phyloP scores from a whole-genome alignment of 306 rosid species.

The Malus asiatica region DNA sequence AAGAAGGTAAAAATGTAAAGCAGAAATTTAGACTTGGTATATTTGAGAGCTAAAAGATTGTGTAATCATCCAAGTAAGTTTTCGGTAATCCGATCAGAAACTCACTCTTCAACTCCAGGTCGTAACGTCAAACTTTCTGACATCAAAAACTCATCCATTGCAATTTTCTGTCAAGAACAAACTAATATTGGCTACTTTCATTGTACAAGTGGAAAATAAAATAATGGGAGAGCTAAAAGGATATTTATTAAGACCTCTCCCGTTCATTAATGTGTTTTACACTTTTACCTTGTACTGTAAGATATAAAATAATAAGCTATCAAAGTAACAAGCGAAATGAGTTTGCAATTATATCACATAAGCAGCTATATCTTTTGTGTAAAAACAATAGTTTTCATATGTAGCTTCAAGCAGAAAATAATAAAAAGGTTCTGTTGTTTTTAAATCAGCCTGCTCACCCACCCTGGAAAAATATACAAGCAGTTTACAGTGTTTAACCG shows the following conservation, averaged over 20 bases:
- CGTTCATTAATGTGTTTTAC: too few relatives aligned
- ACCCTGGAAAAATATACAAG: not conserved
- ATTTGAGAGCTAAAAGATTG: not conserved
- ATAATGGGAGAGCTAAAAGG: not conserved
- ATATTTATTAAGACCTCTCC: too few relatives aligned
- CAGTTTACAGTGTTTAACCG: not conserved
- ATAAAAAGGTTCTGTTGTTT: not conserved
- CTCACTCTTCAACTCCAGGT: slow-evolving; percentile 92
- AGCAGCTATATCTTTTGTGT: not conserved
- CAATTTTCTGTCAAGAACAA: slow-evolving; percentile 53
- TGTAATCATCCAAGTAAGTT: not conserved
- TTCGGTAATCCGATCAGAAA: not conserved
- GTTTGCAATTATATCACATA: not conserved
- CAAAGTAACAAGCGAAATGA: not conserved
- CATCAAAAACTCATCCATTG: slow-evolving; percentile 59
- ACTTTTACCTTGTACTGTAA: too few relatives aligned
- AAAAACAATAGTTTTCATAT: not conserved
- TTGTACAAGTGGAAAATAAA: not conserved
- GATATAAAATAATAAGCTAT: not conserved
- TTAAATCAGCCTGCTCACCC: not conserved
- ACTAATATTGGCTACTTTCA: slow-evolving; percentile 19
- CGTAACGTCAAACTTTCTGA: slow-evolving; percentile 66
- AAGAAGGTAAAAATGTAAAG: not conserved
- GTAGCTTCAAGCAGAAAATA: not conserved
- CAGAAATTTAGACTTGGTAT: not conserved